Base-by-base conservation (phyloP, 2,329 filamentous ascomycete genomes). In the Pseudogymnoascus destructans region DNA sequence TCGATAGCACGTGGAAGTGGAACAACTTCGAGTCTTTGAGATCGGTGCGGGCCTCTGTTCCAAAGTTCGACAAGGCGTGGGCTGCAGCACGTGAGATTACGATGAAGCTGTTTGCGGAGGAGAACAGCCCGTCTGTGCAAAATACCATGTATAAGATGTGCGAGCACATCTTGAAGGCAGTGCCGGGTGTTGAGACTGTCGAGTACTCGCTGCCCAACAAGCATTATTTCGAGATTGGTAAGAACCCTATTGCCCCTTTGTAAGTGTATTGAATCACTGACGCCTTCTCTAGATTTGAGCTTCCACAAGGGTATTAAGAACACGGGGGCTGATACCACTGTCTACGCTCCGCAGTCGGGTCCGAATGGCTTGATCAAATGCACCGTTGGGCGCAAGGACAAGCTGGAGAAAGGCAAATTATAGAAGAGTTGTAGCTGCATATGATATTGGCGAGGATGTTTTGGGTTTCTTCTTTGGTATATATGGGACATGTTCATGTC, bases 131-230 rank as follows among this genome's bases (percentile, higher is more conserved):
- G 52, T 95, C 89, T 66, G 93, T 98, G 21, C 93, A 98, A 75
- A 85, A 85, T 66, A 97, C 92, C 61, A 97, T 98, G 93, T 98
- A 96, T 77, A 95, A 96, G 77, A 98, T 98, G 92, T 84, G 81
- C 66, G 86, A 92, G 71, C 77, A 85, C 71, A 95, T 98, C 64
- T 77, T 98, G 57, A 85, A 80, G 7, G 81, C 78, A 19, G 87
- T 84, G 21, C 86, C 89, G 11, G 77, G 84, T 63, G 80, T 90
- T 19, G 80, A 85, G 46, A 77, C 79, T 19, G 88, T 93, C 40
- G 81, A 86, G 66, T 97, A 96, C 70, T 78, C 85, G 7, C 78
- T 98, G 67, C 93, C 93, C 9, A 98, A 98, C 78, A 97, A 96
- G 77, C 93, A 98, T 74, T 97, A 96, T 75, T 97, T 97, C 69